These are phyloP conservation scores for Trichocladium uniseriatum DNA, from an alignment of 495 filamentous ascomycete species.

Conservation along the genomic window DNA sequence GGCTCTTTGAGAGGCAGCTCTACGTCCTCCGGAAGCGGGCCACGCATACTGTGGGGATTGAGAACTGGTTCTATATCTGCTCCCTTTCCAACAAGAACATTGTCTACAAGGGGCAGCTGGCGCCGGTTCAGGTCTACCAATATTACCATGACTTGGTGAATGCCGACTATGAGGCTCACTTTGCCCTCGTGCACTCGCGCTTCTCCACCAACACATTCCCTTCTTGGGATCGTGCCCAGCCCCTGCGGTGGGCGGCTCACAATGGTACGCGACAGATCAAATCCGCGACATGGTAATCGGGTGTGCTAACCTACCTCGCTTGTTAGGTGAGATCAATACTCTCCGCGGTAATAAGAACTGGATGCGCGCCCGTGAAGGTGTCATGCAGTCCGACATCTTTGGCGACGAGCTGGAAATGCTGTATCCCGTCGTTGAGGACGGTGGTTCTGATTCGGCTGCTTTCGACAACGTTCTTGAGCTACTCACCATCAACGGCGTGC, in stretches of 20 bases:
- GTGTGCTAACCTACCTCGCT: constrained; percentile 27
- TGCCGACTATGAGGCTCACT: constrained; percentile 96
- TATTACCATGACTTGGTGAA: constrained; percentile 98
- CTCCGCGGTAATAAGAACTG: constrained; percentile 99
- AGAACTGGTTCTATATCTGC: constrained; percentile 99
- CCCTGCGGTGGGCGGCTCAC: constrained; percentile 93
- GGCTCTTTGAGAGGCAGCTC: constrained; percentile 83
- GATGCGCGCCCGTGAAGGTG: constrained; percentile 97
- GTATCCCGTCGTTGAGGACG: constrained; percentile 95
- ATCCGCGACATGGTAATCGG: constrained; percentile 4
- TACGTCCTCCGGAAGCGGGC: constrained; percentile 92
- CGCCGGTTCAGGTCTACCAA: constrained; percentile 95
- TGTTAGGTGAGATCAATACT: constrained; percentile 83
- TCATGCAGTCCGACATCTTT: constrained; percentile 88
- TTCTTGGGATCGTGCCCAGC: constrained; percentile 97
- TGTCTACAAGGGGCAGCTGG: constrained; percentile 97
- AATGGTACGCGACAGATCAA: constrained; percentile 55
- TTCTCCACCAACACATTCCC: constrained; percentile 99
- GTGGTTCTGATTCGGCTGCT: constrained; percentile 94
- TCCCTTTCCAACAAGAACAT: constrained; percentile 98
- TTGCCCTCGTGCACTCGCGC: constrained; percentile 93
- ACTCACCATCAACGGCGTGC: constrained; percentile 90
- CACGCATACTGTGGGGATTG: constrained; percentile 86
- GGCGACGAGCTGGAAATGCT: constrained; percentile 84
- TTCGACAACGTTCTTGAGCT: constrained; percentile 98